phyloP scores from a whole-genome alignment of 2,329 filamentous ascomycete species.

The Aspergillus bombycis region DNA sequence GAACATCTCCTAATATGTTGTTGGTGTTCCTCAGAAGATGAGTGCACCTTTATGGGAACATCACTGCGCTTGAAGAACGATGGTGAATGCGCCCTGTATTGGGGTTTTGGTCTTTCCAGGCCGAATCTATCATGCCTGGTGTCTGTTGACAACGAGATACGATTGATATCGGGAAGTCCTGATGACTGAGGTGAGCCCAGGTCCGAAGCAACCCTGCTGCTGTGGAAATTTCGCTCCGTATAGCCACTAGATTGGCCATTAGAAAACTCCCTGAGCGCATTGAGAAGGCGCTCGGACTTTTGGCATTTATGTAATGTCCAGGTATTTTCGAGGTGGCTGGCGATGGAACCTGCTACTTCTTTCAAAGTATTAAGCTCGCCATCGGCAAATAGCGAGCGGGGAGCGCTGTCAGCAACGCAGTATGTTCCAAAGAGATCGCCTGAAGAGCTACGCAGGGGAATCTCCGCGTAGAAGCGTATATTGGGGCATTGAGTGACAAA shows the following conservation, averaged over 20 bases:
- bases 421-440: slow-evolving; percentile 62
- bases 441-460: slow-evolving; percentile 60
- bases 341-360: slow-evolving; percentile 45
- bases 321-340: slow-evolving; percentile 61
- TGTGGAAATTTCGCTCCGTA: background rate
- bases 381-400: slow-evolving; percentile 48
- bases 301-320: slow-evolving; percentile 55
- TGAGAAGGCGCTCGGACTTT: slow-evolving; percentile 59
- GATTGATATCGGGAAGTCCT: slow-evolving; percentile 7
- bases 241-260: slow-evolving; percentile 34
- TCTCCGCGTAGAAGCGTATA: slow-evolving; percentile 59
- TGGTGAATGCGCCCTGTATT: background rate
- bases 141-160: slow-evolving; percentile 5
- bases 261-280: slow-evolving; percentile 53
- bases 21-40: slow-evolving; percentile 11
- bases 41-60: background rate
- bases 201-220: background rate
- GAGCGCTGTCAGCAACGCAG: slow-evolving; percentile 60
- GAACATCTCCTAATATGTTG: slow-evolving; percentile 14
- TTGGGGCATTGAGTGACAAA: slow-evolving; percentile 37
- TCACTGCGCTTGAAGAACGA: slow-evolving; percentile 6
- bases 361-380: slow-evolving; percentile 11
- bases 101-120: background rate
- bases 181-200: slow-evolving; percentile 5
- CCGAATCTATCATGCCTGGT: background rate